These are phyloP conservation scores for Monilinia laxa DNA, from an alignment of 2,329 filamentous ascomycete genomes.

Conservation along the genomic window DNA sequence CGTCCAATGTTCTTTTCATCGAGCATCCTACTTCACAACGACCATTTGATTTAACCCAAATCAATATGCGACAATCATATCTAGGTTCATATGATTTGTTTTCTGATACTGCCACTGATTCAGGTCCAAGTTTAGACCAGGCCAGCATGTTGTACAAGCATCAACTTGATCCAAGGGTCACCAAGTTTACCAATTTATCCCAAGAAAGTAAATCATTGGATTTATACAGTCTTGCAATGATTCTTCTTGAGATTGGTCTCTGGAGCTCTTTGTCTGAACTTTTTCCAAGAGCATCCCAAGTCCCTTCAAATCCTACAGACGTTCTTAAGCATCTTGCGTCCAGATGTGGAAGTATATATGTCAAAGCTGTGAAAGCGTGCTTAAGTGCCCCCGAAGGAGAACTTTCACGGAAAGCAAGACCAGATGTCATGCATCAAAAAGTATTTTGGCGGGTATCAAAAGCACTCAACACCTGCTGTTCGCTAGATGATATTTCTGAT, in stretches of 20 bases:
- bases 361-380: slow-evolving; percentile 71
- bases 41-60: slow-evolving; percentile 36
- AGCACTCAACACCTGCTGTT: slow-evolving; percentile 58
- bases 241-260: slow-evolving; percentile 72
- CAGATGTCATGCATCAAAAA: slow-evolving; percentile 56
- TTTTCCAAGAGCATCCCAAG: slow-evolving; percentile 32
- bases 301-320: slow-evolving; percentile 34
- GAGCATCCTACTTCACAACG: slow-evolving; percentile 34
- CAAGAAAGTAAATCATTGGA: slow-evolving; percentile 62
- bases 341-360: slow-evolving; percentile 71
- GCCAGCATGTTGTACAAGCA: slow-evolving; percentile 54
- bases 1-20: slow-evolving; percentile 67
- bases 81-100: slow-evolving; percentile 76
- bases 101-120: slow-evolving; percentile 45
- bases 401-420: slow-evolving; percentile 47
- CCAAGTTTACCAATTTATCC: slow-evolving; percentile 50
- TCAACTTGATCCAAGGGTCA: slow-evolving; percentile 58
- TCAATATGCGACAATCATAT: slow-evolving; percentile 67
- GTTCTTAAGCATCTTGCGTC: slow-evolving; percentile 41
- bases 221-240: slow-evolving; percentile 70
- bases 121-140: slow-evolving; percentile 28
- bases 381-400: slow-evolving; percentile 68
- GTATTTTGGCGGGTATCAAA: slow-evolving; percentile 52
- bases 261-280: slow-evolving; percentile 62
- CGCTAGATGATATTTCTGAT: slow-evolving; percentile 58